Conservation (phyloP, 805 yeast genomes). For the Candida yuanshanica region DNA sequence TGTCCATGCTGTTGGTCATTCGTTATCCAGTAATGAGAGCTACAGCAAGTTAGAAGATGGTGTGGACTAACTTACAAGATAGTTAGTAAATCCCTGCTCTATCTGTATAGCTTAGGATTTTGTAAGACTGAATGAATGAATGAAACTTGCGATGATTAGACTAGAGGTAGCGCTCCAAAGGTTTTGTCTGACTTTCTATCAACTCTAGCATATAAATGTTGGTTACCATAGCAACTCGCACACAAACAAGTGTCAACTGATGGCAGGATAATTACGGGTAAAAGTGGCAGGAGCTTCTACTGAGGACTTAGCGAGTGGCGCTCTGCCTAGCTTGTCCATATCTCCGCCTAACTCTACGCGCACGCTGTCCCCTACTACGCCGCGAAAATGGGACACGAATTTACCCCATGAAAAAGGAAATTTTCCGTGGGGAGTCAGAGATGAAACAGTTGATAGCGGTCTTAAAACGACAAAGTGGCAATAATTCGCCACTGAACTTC, state of each 20-base stretch:
- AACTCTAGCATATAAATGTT: not conserved
- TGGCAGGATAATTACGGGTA: not conserved
- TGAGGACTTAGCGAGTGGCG: too few species aligned
- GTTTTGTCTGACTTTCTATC: too few species aligned
- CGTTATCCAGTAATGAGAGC: constrained; percentile 25
- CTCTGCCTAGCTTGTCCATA: not conserved
- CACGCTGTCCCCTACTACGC: not conserved
- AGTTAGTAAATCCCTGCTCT: constrained; percentile 41
- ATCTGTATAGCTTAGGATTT: constrained; percentile 23
- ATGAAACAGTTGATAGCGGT: not conserved
- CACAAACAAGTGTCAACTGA: not conserved
- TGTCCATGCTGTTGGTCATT: constrained; percentile 17
- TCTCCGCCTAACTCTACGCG: not conserved
- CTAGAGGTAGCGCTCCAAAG: too few species aligned
- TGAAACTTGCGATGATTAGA: too few species aligned
- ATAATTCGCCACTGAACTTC: not conserved
- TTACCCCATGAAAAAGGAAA: not conserved
- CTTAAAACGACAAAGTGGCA: too few species aligned
- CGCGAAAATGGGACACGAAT: not conserved
- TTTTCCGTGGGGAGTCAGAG: not conserved
- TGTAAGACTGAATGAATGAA: too few species aligned
- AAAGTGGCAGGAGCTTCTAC: too few species aligned
- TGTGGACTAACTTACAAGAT: too few species aligned
- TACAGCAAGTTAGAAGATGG: too few species aligned
- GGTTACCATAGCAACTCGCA: not conserved